These are phyloP conservation scores for Ceratobasidium sp. DNA, from an alignment of 1,284 basidiomycete species.

Conservation along the genomic window DNA sequence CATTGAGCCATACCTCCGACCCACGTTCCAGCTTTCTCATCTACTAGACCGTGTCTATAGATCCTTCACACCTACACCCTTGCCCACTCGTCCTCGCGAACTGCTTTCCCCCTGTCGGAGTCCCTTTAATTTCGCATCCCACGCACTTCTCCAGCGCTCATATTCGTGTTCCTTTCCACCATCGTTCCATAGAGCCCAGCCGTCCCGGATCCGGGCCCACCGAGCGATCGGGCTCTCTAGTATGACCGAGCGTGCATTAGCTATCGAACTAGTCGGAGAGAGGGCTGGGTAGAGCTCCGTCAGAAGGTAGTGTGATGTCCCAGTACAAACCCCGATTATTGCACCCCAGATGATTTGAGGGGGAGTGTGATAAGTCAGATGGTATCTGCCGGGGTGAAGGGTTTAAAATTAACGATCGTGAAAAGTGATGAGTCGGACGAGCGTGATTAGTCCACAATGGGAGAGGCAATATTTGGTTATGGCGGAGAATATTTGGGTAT, in stretches of 20 bases:
- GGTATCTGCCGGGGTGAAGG: slow-evolving; percentile 65
- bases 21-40: background rate
- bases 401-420: background rate
- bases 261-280: slow-evolving; percentile 68
- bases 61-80: background rate
- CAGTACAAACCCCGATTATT: slow-evolving; percentile 73
- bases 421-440: background rate
- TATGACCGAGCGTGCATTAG: slow-evolving; percentile 64
- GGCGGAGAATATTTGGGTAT: slow-evolving; percentile 8
- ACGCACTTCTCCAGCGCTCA: slow-evolving; percentile 68
- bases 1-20: too few species aligned
- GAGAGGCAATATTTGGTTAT: background rate
- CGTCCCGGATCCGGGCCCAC: slow-evolving; percentile 82
- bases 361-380: slow-evolving; percentile 80
- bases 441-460: background rate
- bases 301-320: slow-evolving; percentile 68
- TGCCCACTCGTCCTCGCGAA: background rate
- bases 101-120: too few species aligned
- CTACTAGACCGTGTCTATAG: background rate
- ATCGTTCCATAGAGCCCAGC: slow-evolving; percentile 83
- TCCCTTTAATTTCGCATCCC: slow-evolving; percentile 53
- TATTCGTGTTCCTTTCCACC: slow-evolving; percentile 78
- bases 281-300: slow-evolving; percentile 72
- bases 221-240: slow-evolving; percentile 70
- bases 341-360: slow-evolving; percentile 81